phyloP scores from a whole-genome alignment of 139 green algal species.

The Chlamydomonas sp. region DNA sequence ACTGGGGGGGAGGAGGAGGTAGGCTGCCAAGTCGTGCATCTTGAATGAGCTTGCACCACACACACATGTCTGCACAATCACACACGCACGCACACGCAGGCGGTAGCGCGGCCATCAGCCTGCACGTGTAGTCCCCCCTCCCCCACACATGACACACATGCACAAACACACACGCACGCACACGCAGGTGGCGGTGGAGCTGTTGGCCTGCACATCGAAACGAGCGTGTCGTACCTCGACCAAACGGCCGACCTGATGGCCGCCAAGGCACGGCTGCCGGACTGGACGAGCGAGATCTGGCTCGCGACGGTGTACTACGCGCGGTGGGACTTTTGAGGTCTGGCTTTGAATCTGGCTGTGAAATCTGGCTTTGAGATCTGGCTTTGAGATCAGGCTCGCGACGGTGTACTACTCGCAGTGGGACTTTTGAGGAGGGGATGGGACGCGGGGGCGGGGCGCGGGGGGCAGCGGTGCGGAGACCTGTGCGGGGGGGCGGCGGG shows the following conservation, averaged over 20 bases:
- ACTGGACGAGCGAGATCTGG: constrained; percentile 13
- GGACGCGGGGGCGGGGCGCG: too few species aligned
- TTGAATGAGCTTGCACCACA: too few species aligned
- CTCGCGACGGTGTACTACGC: constrained; percentile 14
- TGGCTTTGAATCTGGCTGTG: too few species aligned
- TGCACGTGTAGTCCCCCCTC: not conserved
- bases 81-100: too few species aligned
- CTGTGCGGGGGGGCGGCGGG: too few species aligned
- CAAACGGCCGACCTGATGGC: not conserved
- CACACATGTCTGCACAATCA: too few species aligned
- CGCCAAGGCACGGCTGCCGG: not conserved
- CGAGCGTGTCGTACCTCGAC: constrained; percentile 1
- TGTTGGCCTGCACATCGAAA: constrained; percentile 7
- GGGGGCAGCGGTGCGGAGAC: too few species aligned
- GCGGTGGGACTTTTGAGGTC: constrained; percentile 12
- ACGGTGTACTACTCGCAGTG: not conserved
- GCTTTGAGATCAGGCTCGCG: not conserved
- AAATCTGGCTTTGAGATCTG: too few species aligned
- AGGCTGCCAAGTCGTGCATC: too few species aligned
- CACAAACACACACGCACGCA: too few species aligned
- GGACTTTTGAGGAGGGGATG: constrained; percentile 5
- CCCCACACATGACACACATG: too few species aligned
- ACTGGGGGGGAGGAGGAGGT: too few species aligned
- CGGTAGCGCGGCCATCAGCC: not conserved
- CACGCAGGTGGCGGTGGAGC: not conserved